Percentiles rank a stretch among this genome's conserved stretches.
These are phyloP conservation scores for Ophiostoma populinum DNA, from an alignment of 2,329 filamentous ascomycete species.

Conservation along the genomic window DNA sequence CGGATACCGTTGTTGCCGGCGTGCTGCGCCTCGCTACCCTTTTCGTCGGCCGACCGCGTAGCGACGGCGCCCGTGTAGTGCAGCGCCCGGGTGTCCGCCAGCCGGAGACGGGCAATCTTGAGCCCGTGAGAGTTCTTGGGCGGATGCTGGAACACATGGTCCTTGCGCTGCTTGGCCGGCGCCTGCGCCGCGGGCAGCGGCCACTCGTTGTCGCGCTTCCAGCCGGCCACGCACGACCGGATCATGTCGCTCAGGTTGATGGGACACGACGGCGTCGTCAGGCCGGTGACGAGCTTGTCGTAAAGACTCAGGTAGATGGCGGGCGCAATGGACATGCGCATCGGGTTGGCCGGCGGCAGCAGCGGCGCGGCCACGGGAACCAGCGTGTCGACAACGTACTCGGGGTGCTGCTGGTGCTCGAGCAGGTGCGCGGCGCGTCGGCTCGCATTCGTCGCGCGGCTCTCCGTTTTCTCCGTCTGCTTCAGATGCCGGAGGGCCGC, in stretches of 20 bases:
- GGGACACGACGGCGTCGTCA: slow-evolving; percentile 67
- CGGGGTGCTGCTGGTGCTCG: slow-evolving; percentile 3
- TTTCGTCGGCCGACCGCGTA: slow-evolving; percentile 2
- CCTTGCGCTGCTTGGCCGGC: background rate
- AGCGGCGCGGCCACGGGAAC: slow-evolving; percentile 59
- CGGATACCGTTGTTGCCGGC: slow-evolving; percentile 15
- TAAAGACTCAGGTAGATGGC: slow-evolving; percentile 68
- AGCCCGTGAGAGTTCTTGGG: too few relatives aligned
- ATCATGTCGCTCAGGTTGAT: slow-evolving; percentile 76
- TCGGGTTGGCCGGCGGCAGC: slow-evolving; percentile 54
- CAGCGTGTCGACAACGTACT: slow-evolving; percentile 40
- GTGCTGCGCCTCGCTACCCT: slow-evolving; percentile 2
- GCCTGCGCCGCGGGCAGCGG: slow-evolving; percentile 38
- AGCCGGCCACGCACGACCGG: slow-evolving; percentile 66
- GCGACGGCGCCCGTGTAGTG: background rate
- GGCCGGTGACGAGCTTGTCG: slow-evolving; percentile 69
- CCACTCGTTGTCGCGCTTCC: slow-evolving; percentile 91
- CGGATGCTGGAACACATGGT: too few relatives aligned
- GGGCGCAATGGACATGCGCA: slow-evolving; percentile 61
- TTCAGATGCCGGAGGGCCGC: slow-evolving; percentile 3
- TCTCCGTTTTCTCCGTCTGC: background rate
- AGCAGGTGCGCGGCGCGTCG: slow-evolving; percentile 2
- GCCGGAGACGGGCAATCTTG: too few relatives aligned
- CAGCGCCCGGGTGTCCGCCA: too few relatives aligned
- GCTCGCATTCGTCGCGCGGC: background rate